Conservation (phyloP, 768 basidiomycete genomes). For the Rubroboletus pulcherrimus region DNA sequence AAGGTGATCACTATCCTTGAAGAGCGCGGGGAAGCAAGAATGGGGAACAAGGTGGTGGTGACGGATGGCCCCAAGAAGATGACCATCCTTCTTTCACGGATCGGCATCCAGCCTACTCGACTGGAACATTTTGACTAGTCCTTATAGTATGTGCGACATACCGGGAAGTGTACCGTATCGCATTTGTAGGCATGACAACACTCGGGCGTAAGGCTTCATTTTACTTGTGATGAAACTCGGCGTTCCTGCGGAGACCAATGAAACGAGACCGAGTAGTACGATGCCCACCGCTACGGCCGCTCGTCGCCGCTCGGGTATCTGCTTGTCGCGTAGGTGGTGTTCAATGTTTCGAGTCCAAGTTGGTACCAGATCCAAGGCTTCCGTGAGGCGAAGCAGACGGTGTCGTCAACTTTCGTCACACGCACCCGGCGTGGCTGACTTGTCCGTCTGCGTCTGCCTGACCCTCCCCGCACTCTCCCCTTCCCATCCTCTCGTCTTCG, state of each 20-base stretch:
- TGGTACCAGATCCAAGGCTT: neutral
- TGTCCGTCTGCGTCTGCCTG: slow-evolving; percentile 7
- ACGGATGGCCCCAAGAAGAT: slow-evolving; percentile 40
- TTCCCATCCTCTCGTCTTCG: neutral
- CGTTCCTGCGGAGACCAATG: neutral
- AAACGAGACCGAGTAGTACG: neutral
- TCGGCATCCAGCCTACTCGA: slow-evolving; percentile 43
- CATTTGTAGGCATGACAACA: slow-evolving; percentile 8
- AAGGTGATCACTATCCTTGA: slow-evolving; percentile 65
- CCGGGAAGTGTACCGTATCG: neutral
- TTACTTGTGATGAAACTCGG: neutral
- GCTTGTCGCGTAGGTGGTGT: neutral
- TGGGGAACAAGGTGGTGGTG: slow-evolving; percentile 25
- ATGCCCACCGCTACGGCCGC: slow-evolving; percentile 5
- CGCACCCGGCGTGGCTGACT: slow-evolving; percentile 32
- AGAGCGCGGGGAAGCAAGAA: slow-evolving; percentile 29
- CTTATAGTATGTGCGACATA: neutral
- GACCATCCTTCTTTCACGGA: slow-evolving; percentile 40
- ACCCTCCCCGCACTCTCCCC: slow-evolving; percentile 1
- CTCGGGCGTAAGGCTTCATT: neutral
- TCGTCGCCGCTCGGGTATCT: slow-evolving; percentile 1
- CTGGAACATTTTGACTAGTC: slow-evolving; percentile 51
- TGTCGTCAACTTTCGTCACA: slow-evolving; percentile 15
- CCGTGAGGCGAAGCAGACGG: slow-evolving; percentile 3
- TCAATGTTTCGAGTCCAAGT: neutral